Conservation (phyloP, 2,329 filamentous ascomycete genomes). For the Pezicula neosporulosa region DNA sequence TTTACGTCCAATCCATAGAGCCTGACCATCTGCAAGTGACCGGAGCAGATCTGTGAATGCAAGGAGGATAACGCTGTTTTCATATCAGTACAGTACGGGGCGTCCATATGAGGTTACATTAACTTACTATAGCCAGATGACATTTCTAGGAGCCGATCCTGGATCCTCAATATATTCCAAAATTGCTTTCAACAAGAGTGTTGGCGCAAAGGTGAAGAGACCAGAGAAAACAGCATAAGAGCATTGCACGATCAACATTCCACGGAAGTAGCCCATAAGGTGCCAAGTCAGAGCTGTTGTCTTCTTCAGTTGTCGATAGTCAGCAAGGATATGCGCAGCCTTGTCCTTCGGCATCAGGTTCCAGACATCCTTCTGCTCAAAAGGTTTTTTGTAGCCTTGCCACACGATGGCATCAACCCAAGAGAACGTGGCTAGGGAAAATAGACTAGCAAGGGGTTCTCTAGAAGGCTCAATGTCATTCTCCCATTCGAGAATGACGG, state of each 20-base stretch:
- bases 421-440: slow-evolving; percentile 82
- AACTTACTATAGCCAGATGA: slow-evolving; percentile 77
- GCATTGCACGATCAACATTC: slow-evolving; percentile 71
- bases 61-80: slow-evolving; percentile 67
- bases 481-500: slow-evolving; percentile 84
- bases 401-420: slow-evolving; percentile 91
- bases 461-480: slow-evolving; percentile 81
- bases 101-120: background rate
- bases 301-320: slow-evolving; percentile 84
- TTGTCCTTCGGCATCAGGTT: slow-evolving; percentile 87
- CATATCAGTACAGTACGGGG: background rate
- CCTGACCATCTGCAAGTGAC: slow-evolving; percentile 79
- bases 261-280: slow-evolving; percentile 80
- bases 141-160: slow-evolving; percentile 70
- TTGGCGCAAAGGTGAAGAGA: slow-evolving; percentile 86
- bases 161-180: slow-evolving; percentile 92
- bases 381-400: slow-evolving; percentile 80
- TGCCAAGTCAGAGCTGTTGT: slow-evolving; percentile 77
- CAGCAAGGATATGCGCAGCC: slow-evolving; percentile 71
- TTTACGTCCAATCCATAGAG: slow-evolving; percentile 89
- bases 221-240: slow-evolving; percentile 76
- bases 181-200: slow-evolving; percentile 84
- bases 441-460: slow-evolving; percentile 82
- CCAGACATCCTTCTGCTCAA: slow-evolving; percentile 87
- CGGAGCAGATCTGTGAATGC: slow-evolving; percentile 79